Evolutionary conservation across 176 grass and related monocot species (phyloP).

Genomic region (Puccinellia tenuiflora): DNA sequence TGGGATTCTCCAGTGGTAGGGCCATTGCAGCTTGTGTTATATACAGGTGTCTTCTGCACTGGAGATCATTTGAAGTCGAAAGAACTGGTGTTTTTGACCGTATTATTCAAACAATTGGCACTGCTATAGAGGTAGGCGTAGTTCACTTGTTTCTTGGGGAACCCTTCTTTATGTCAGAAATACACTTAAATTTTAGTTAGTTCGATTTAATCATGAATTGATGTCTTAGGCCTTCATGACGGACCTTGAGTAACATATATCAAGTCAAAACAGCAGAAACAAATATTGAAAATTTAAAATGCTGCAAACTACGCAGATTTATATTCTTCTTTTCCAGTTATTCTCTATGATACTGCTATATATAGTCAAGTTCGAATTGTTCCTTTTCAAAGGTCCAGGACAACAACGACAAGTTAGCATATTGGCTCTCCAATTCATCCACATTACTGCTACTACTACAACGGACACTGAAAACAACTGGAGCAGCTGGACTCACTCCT

Average conservation of each 20-base stretch:
- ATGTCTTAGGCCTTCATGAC: slow-evolving; percentile 6
- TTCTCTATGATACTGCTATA: neutral
- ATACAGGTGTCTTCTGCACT: slow-evolving; percentile 95
- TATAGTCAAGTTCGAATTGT: slow-evolving; percentile 24
- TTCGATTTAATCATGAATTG: neutral
- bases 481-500: slow-evolving; percentile 67
- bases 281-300: neutral
- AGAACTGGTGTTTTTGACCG: slow-evolving; percentile 92
- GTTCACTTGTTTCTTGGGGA: neutral
- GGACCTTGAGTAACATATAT: slow-evolving; percentile 4
- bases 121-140: slow-evolving; percentile 74
- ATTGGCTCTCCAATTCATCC: slow-evolving; percentile 97
- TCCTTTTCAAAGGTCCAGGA: slow-evolving; percentile 56
- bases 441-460: slow-evolving; percentile 86
- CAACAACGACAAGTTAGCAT: slow-evolving; percentile 76
- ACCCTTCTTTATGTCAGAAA: neutral
- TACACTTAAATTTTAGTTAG: slow-evolving; percentile 13
- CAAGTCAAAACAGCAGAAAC: neutral
- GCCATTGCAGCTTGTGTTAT: slow-evolving; percentile 93
- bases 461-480: slow-evolving; percentile 91
- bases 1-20: slow-evolving; percentile 81
- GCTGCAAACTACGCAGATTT: neutral
- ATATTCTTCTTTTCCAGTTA: neutral
- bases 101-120: slow-evolving; percentile 90
- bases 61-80: slow-evolving; percentile 99